These are phyloP conservation scores for Fagopyrum esculentum DNA, from an alignment of 148 eudicot species.

Conservation along the genomic window DNA sequence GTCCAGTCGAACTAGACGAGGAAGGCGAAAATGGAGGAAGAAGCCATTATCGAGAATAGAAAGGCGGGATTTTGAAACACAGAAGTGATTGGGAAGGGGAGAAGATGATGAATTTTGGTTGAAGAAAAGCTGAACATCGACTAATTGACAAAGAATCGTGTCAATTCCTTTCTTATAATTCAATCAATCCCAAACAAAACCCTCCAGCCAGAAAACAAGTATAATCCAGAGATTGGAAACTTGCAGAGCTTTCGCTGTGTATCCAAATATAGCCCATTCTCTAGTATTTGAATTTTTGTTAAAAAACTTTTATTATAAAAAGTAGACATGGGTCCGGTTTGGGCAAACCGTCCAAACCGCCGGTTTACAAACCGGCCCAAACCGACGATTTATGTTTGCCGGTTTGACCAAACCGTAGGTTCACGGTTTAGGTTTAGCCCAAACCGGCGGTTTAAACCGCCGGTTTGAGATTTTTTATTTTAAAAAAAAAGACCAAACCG, in stretches of 20 bases:
- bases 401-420: no score
- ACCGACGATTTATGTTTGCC: no score
- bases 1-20: constrained; percentile 13
- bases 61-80: constrained; percentile 1
- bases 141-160: constrained; percentile 20
- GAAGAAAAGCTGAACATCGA: background rate
- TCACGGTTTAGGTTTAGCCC: no score
- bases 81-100: background rate
- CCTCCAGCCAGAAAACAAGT: constrained; percentile 12
- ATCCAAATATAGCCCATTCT: no score
- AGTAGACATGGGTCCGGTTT: no score
- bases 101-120: constrained; percentile 1
- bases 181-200: constrained; percentile 27
- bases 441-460: no score
- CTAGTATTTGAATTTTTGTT: no score
- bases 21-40: constrained; percentile 6
- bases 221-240: constrained; percentile 3
- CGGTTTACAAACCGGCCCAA: no score
- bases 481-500: no score
- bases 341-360: no score
- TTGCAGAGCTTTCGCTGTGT: background rate
- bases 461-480: no score
- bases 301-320: no score
- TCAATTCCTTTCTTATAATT: constrained; percentile 38
- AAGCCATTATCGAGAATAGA: constrained; percentile 15